Evolutionary conservation across 2,329 filamentous ascomycete species (phyloP), one percentile per base, ranked within the genome.

Genomic region (Penicillium olsonii): DNA sequence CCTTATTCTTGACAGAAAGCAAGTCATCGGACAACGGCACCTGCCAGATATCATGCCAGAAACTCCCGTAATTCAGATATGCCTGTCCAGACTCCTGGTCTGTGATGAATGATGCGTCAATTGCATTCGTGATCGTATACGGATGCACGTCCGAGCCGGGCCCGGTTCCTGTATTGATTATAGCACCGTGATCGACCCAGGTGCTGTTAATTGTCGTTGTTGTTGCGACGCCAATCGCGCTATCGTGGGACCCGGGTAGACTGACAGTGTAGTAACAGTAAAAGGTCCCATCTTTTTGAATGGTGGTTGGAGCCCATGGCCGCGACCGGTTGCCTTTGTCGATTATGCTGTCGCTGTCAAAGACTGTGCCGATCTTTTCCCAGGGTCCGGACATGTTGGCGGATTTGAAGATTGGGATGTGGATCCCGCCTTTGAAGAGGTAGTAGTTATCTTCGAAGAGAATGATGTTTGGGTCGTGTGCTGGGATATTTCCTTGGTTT

Each of bases 181-280:
- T 6, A 0, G 63, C 63, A 1, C 69, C 69, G 37, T 72, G 68
- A 37, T 72, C 69, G 0, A 53, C 67, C 69, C 69, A 72, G 2
- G 46, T 29, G 1, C 58, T 60, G 0, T 48, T 48, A 0, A 68
- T 45, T 2, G 50, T 42, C 4, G 62, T 59, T 0, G 64, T 61
- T 2, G 67, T 66, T 4, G 69, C 69, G 20, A 72, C 61, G 2
- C 68, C 69, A 35, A 72, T 68, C 2, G 69, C 65, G 40, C 69
- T 71, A 24, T 68, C 52, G n/a, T 62, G 62, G 1, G 52, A 58
- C 10, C 67, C 68, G 2, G 19, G 34, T 8, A 44, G 20, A 50
- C 67, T 71, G 24, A 71, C 45, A 0, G 65, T 59, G 47, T 72
- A 72, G 53, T 62, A 71, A 53, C 69, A 72, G 54, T 71, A 72